Evolutionary conservation across 1,139 yeast genomes (phyloP).

Genomic region (Pichia inconspicua): DNA sequence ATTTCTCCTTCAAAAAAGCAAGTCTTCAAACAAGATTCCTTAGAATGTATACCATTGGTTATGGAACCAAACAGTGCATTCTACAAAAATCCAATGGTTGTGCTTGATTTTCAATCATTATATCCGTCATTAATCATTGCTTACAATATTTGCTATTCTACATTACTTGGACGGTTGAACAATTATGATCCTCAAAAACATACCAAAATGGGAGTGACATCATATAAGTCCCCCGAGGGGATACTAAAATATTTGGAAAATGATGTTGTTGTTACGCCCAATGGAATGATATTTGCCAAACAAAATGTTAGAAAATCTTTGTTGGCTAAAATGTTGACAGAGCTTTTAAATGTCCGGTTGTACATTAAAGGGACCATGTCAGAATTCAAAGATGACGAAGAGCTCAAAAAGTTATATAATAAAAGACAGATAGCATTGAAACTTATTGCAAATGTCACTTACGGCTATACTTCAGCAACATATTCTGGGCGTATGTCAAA

Average conservation of each 20-base stretch:
- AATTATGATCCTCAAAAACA: slow-evolving; percentile 41
- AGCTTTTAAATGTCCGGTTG: slow-evolving; percentile 70
- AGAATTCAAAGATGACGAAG: slow-evolving; percentile 36
- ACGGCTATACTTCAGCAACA: slow-evolving; percentile 91
- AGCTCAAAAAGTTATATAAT: slow-evolving; percentile 50
- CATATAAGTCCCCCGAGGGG: slow-evolving; percentile 48
- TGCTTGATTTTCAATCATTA: slow-evolving; percentile 85
- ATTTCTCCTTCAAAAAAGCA: slow-evolving; percentile 76
- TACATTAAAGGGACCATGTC: slow-evolving; percentile 72
- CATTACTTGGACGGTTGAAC: slow-evolving; percentile 65
- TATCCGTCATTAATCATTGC: slow-evolving; percentile 93
- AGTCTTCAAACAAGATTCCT: slow-evolving; percentile 77
- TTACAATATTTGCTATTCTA: slow-evolving; percentile 85
- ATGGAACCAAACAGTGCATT: slow-evolving; percentile 86
- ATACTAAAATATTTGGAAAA: slow-evolving; percentile 45
- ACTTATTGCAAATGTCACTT: slow-evolving; percentile 88
- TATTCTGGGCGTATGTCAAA: slow-evolving; percentile 97
- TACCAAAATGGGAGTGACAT: slow-evolving; percentile 46
- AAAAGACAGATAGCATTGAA: slow-evolving; percentile 83
- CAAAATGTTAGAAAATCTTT: slow-evolving; percentile 59
- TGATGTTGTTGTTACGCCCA: slow-evolving; percentile 68
- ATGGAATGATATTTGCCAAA: slow-evolving; percentile 75
- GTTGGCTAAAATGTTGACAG: slow-evolving; percentile 77
- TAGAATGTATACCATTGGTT: slow-evolving; percentile 82
- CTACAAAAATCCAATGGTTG: slow-evolving; percentile 83